A percentile compares a stretch with the other conserved stretches of the same genome.
These are phyloP conservation scores for Saksenaea vasiformis DNA, from an alignment of 371 early-diverging fungal species.

Conservation along the genomic window DNA sequence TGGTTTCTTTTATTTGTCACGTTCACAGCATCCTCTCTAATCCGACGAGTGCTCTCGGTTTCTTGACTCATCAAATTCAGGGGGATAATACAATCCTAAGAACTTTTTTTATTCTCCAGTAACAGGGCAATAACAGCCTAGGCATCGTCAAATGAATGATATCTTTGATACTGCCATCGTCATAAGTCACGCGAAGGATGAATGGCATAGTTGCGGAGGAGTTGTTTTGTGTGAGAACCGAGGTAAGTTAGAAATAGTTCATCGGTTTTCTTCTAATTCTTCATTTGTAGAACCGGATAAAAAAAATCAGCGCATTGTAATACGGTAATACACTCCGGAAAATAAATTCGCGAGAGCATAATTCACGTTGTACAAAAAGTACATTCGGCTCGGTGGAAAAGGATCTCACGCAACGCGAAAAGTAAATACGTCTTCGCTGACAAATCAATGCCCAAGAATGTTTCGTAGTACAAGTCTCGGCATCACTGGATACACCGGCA, in stretches of 20 bases:
- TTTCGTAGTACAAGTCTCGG: no score
- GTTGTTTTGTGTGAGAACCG: background rate
- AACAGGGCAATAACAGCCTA: background rate
- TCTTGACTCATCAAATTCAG: background rate
- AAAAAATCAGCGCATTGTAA: background rate
- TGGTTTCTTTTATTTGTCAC: background rate
- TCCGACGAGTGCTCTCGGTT: background rate
- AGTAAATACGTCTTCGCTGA: no score
- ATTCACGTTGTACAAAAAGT: no score
- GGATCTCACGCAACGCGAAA: no score
- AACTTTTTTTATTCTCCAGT: background rate
- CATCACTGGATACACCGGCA: no score
- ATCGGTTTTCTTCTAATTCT: background rate
- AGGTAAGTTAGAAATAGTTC: background rate
- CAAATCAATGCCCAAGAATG: no score
- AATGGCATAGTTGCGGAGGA: background rate
- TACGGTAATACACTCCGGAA: no score
- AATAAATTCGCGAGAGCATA: no score
- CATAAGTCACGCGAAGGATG: background rate
- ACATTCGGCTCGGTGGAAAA: no score
- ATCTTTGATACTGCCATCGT: background rate
- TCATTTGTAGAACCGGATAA: background rate
- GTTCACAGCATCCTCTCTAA: background rate
- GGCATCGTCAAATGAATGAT: background rate
- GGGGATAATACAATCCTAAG: background rate